Conservation (phyloP, 2,329 filamentous ascomycete genomes). For the Ceratocystis papillata region DNA sequence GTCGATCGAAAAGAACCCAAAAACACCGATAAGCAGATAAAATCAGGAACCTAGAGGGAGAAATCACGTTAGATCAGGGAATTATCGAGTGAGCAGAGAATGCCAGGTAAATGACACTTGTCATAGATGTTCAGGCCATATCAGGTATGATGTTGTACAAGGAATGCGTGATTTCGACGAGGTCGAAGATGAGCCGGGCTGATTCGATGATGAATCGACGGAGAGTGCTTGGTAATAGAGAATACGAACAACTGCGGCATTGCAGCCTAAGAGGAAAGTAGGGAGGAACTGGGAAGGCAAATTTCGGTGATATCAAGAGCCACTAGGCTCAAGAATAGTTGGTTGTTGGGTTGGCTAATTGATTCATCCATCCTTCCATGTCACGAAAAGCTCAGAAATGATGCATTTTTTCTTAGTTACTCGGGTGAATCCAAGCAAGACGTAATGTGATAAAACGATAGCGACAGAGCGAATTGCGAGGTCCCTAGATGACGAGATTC, state of each 20-base stretch:
- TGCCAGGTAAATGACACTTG: not conserved
- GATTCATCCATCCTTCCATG: too few relatives aligned
- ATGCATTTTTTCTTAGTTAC: too few relatives aligned
- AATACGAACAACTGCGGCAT: not conserved
- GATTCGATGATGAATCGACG: not conserved
- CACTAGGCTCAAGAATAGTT: too few relatives aligned
- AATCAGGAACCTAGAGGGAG: constrained; percentile 12
- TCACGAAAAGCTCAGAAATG: too few relatives aligned
- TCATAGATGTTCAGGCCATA: not conserved
- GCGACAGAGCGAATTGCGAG: too few relatives aligned
- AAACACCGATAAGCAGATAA: constrained; percentile 19
- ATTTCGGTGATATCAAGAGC: too few relatives aligned
- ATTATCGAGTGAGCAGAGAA: not conserved
- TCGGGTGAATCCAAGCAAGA: too few relatives aligned
- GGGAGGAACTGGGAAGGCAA: not conserved
- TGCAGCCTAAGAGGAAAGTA: not conserved
- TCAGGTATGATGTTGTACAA: not conserved
- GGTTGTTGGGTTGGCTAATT: too few relatives aligned
- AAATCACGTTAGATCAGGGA: not conserved
- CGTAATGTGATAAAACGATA: too few relatives aligned
- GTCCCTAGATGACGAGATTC: too few relatives aligned
- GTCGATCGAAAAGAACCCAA: constrained; percentile 19
- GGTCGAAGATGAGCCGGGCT: not conserved
- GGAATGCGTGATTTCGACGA: not conserved
- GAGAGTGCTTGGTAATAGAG: not conserved